A percentile compares a stretch with the other conserved stretches of the same genome.
Evolutionary conservation across 2,329 filamentous ascomycete species (phyloP).

Genomic region (Talaromyces sp.): DNA sequence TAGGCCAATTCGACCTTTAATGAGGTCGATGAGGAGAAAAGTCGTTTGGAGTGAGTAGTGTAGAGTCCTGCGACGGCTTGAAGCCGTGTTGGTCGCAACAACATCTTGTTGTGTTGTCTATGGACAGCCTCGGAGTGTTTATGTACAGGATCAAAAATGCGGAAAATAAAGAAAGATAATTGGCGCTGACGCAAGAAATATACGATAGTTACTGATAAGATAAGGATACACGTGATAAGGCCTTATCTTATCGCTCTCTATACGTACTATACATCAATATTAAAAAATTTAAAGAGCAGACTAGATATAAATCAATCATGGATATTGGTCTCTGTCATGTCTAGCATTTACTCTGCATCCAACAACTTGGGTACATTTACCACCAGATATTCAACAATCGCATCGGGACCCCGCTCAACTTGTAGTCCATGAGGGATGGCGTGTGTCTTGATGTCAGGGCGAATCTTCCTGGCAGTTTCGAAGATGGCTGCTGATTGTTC

Average conservation of each 20-base stretch:
- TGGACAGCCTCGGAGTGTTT: background rate
- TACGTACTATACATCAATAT: background rate
- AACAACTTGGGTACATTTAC: conserved; percentile 43
- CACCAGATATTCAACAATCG: conserved; percentile 43
- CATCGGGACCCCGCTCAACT: conserved; percentile 44
- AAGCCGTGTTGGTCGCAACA: background rate
- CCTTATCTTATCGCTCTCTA: background rate
- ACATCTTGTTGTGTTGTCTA: conserved; percentile 1
- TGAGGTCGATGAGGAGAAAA: conserved; percentile 34
- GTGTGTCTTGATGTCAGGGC: conserved; percentile 43
- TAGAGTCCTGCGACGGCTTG: background rate
- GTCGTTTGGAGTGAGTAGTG: conserved; percentile 3
- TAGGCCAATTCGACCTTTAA: conserved; percentile 34
- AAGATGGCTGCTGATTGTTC: conserved; percentile 42
- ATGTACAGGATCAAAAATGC: background rate
- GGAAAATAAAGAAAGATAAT: background rate
- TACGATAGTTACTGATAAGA: background rate
- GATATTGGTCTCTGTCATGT: background rate
- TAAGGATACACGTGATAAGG: conserved; percentile 9
- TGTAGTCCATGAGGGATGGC: conserved; percentile 45
- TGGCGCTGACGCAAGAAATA: conserved; percentile 9
- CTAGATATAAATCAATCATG: background rate
- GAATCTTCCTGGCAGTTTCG: conserved; percentile 37
- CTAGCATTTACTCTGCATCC: conserved; percentile 23
- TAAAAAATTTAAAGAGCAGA: background rate